These are phyloP conservation scores for Penicillium waksmanii DNA, from an alignment of 495 filamentous ascomycete species.

Conservation along the genomic window DNA sequence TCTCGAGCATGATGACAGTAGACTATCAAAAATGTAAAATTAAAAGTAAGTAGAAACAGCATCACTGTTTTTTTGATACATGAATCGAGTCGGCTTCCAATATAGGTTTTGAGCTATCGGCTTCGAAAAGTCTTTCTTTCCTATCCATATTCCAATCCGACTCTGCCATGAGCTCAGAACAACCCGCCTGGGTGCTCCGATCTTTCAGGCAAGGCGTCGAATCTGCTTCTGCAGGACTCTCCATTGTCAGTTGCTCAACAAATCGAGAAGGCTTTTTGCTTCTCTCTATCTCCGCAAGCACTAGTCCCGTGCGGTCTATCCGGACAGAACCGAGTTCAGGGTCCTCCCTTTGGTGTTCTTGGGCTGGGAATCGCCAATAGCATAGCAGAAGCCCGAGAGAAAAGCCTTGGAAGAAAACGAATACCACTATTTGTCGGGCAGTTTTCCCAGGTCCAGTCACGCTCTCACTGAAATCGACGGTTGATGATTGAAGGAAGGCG, in stretches of 20 bases:
- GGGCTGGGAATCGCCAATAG: background rate
- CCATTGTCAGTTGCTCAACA: background rate
- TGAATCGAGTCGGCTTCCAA: background rate
- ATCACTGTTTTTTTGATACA: background rate
- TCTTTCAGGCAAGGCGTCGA: background rate
- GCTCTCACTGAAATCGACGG: background rate
- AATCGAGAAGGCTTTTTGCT: background rate
- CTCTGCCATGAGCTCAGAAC: background rate
- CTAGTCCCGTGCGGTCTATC: background rate
- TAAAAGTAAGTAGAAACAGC: too few species aligned
- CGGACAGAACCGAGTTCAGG: background rate
- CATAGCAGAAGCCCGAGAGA: background rate
- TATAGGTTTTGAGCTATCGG: background rate
- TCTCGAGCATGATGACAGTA: too few species aligned
- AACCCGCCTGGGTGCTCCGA: background rate
- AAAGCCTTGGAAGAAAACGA: background rate
- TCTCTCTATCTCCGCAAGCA: background rate
- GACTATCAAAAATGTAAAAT: too few species aligned
- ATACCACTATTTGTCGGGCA: background rate
- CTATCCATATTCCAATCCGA: background rate
- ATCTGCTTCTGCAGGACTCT: background rate
- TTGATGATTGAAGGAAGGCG: background rate
- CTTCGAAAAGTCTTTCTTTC: background rate
- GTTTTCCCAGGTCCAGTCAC: background rate
- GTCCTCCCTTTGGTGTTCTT: background rate